These are phyloP conservation scores for Fragilaria radians DNA, from an alignment of 108 stramenopile genomes.

Conservation along the genomic window DNA sequence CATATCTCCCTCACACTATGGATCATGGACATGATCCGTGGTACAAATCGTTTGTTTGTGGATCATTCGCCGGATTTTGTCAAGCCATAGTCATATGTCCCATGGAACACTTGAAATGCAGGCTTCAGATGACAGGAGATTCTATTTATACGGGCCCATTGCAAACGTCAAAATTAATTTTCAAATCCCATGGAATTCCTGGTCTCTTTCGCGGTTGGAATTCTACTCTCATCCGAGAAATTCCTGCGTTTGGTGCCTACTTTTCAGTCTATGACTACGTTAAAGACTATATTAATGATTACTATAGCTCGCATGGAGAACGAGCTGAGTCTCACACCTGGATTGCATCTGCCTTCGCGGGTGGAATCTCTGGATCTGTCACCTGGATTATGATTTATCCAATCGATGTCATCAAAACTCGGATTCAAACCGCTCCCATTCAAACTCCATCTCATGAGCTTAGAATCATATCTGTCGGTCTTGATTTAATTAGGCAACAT, in stretches of 20 bases:
- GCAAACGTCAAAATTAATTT: conserved; percentile 39
- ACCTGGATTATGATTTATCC: conserved; percentile 90
- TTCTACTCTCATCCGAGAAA: conserved; percentile 68
- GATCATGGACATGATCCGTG: conserved; percentile 11
- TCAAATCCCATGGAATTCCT: conserved; percentile 39
- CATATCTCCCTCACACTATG: conserved; percentile 11
- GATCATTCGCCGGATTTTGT: conserved; percentile 78
- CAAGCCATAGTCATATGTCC: conserved; percentile 73
- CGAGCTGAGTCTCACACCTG: conserved; percentile 34
- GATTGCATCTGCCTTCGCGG: conserved; percentile 75
- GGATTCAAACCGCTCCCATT: conserved; percentile 69
- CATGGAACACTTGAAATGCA: conserved; percentile 89
- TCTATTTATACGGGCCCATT: conserved; percentile 44
- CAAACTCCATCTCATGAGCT: conserved; percentile 29
- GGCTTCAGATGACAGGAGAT: conserved; percentile 62
- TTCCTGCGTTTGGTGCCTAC: conserved; percentile 88
- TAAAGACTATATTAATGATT: conserved; percentile 40
- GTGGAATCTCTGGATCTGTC: conserved; percentile 77
- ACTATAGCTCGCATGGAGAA: conserved; percentile 4
- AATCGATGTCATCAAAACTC: conserved; percentile 86
- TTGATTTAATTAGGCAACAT: conserved; percentile 45
- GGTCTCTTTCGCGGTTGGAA: conserved; percentile 73
- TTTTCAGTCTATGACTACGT: conserved; percentile 80
- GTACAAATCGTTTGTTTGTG: conserved; percentile 68
- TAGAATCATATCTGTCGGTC: conserved; percentile 35